phyloP scores from a whole-genome alignment of 192 early-diverging fungal species.

The Pilobolus umbonatus region DNA sequence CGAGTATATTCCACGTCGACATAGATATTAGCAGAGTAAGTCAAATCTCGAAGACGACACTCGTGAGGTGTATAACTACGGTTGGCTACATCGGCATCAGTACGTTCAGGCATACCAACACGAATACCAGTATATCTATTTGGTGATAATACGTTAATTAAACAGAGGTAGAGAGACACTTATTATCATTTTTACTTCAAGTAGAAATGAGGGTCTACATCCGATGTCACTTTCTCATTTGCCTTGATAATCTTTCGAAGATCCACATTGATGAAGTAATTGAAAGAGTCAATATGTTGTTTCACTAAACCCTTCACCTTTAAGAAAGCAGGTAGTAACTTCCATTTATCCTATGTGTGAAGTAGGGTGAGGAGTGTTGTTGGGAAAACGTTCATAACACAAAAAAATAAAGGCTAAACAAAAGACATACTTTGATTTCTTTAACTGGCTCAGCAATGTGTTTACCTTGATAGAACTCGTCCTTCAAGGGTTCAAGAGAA shows the following conservation, averaged over 20 bases:
- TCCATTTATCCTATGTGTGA: constrained; percentile 97
- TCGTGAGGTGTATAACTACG: constrained; percentile 88
- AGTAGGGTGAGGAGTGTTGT: background rate
- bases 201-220: constrained; percentile 91
- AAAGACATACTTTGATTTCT: constrained; percentile 33
- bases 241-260: constrained; percentile 92
- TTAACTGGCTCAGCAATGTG: constrained; percentile 32
- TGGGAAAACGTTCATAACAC: background rate
- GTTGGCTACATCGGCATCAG: constrained; percentile 68
- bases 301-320: constrained; percentile 97
- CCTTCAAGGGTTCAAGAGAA: constrained; percentile 22
- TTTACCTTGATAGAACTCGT: constrained; percentile 32
- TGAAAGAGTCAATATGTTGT: constrained; percentile 99
- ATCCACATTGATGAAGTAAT: constrained; percentile 96
- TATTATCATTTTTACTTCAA: constrained; percentile 57
- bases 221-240: constrained; percentile 84
- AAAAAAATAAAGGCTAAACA: background rate
- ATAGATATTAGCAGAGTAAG: constrained; percentile 87
- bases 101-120: constrained; percentile 75
- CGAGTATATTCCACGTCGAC: constrained; percentile 93
- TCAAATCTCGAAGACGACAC: constrained; percentile 93
- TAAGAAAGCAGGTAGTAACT: constrained; percentile 93
- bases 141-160: background rate
- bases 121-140: constrained; percentile 81
- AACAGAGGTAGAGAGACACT: background rate